Percentiles rank a stretch among this genome's conserved stretches.
Conservation (phyloP, 2,329 filamentous ascomycete species). For the Xylariaceae sp. region DNA sequence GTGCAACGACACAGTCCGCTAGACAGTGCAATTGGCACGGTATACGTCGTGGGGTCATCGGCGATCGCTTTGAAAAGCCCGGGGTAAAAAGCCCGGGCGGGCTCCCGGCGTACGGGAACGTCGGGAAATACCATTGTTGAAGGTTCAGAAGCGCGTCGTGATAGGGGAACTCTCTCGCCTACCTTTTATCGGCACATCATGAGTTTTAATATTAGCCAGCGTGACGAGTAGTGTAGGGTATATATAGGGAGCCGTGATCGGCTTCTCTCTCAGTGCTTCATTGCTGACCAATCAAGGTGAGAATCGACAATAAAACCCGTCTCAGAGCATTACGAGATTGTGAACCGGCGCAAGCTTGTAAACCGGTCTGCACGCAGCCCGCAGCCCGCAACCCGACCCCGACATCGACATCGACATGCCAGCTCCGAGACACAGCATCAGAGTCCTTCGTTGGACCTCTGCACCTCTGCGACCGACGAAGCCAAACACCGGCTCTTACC, state of each 20-base stretch:
- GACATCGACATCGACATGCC: constrained; percentile 20
- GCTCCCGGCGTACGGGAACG: too few species aligned
- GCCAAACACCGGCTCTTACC: constrained; percentile 4
- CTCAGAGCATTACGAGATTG: background rate
- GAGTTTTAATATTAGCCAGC: too few species aligned
- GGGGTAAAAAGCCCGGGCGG: too few species aligned
- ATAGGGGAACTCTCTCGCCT: too few species aligned
- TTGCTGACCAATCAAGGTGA: constrained; percentile 24
- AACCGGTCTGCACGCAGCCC: background rate
- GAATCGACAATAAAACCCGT: constrained; percentile 7
- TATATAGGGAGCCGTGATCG: background rate
- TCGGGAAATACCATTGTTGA: too few species aligned
- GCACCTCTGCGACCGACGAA: constrained; percentile 14
- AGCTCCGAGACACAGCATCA: constrained; percentile 19
- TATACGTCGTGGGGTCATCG: background rate
- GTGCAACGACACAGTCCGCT: background rate
- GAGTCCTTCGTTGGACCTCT: constrained; percentile 25
- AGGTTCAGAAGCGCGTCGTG: too few species aligned
- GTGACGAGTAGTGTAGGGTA: too few species aligned
- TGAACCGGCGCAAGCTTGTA: constrained; percentile 13
- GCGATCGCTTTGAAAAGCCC: too few species aligned
- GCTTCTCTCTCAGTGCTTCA: constrained; percentile 5
- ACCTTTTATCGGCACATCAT: too few species aligned
- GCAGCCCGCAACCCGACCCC: too few species aligned
- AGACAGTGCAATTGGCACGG: background rate